Evolutionary conservation across 257 asterid genomes (phyloP).

Genomic region (Fraxinus cuspidata): DNA sequence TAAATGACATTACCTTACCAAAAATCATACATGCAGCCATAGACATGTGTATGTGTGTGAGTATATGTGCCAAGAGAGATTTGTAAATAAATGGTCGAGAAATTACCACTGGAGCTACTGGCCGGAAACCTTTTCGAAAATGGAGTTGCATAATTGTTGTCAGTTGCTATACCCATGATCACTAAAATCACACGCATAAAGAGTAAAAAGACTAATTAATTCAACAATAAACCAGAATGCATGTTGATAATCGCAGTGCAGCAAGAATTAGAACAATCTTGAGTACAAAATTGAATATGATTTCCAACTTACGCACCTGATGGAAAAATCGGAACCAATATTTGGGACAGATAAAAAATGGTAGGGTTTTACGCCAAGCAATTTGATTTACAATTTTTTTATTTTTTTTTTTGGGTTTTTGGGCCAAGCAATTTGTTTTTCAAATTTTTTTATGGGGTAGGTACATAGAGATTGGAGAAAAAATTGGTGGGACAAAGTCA

Average conservation of each 20-base stretch:
- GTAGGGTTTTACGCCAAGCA: not conserved
- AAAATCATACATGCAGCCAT: slow-evolving; percentile 7
- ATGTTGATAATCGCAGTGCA: slow-evolving; percentile 20
- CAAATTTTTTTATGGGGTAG: no score
- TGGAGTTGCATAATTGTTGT: slow-evolving; percentile 30
- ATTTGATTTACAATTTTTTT: not conserved
- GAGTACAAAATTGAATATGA: not conserved
- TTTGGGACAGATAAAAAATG: not conserved
- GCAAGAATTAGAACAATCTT: not conserved
- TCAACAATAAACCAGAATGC: slow-evolving; percentile 27
- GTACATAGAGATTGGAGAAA: no score
- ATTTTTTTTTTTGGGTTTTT: no score
- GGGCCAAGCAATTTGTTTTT: no score
- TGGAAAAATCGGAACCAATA: not conserved
- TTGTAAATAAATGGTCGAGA: not conserved
- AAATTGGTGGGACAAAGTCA: no score
- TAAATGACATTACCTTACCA: not conserved
- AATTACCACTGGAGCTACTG: slow-evolving; percentile 43
- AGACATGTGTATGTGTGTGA: not conserved
- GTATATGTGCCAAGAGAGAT: not conserved
- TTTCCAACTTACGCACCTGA: not conserved
- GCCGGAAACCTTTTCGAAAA: slow-evolving; percentile 48
- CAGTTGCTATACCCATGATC: slow-evolving; percentile 48
- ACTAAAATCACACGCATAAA: slow-evolving; percentile 29
- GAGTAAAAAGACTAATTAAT: slow-evolving; percentile 9